Evolutionary conservation across 805 yeast genomes (phyloP).

Genomic region (Sugiyamaella floridensis): DNA sequence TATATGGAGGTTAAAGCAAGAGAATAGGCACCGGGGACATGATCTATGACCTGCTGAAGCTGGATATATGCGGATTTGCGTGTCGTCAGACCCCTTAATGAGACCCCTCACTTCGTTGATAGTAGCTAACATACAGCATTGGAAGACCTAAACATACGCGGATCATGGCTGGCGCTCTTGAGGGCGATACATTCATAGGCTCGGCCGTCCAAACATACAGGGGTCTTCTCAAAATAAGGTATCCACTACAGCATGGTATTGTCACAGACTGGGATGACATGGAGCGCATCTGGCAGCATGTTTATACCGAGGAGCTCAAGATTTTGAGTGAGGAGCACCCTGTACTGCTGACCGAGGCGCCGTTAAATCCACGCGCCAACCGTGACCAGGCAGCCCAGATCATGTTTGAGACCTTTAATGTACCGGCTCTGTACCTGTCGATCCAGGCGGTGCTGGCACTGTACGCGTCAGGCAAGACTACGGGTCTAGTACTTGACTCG

Average conservation of each 20-base stretch:
- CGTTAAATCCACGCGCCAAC: slow-evolving; percentile 62
- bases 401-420: slow-evolving; percentile 63
- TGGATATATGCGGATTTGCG: not conserved
- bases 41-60: not conserved
- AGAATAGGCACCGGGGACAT: too few species aligned
- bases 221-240: slow-evolving; percentile 62
- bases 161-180: slow-evolving; percentile 67
- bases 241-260: slow-evolving; percentile 77
- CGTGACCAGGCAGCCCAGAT: slow-evolving; percentile 57
- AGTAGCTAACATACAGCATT: slow-evolving; percentile 29
- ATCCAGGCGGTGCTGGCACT: slow-evolving; percentile 75
- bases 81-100: not conserved
- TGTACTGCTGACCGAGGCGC: slow-evolving; percentile 79
- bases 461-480: slow-evolving; percentile 84
- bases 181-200: slow-evolving; percentile 70
- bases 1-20: not conserved
- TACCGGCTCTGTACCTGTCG: slow-evolving; percentile 68
- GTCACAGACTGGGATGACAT: slow-evolving; percentile 80
- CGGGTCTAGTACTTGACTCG: slow-evolving; percentile 83
- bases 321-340: slow-evolving; percentile 77
- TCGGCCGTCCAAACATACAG: slow-evolving; percentile 63
- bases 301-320: slow-evolving; percentile 51
- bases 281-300: slow-evolving; percentile 73
- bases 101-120: not conserved
- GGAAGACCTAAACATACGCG: slow-evolving; percentile 82